Evolutionary conservation across 2,329 filamentous ascomycete species (phyloP).

Genomic region (Verticillium alfalfae): DNA sequence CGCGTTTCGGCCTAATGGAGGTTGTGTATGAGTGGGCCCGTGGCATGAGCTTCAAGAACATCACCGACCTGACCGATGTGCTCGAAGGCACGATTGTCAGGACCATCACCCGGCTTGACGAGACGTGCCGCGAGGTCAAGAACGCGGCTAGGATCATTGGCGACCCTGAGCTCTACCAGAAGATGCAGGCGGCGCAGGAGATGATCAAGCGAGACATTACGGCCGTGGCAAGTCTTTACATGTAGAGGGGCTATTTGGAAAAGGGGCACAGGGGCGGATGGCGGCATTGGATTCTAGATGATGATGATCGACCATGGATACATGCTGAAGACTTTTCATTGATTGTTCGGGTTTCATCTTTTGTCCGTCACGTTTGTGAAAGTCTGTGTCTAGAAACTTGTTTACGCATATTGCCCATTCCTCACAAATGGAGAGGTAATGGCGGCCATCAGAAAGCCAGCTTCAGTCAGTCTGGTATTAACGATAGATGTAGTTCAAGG

Average conservation of each 20-base stretch:
- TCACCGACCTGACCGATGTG: slow-evolving; percentile 92
- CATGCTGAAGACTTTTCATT: neutral
- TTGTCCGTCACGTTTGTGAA: no score
- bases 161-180: slow-evolving; percentile 85
- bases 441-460: neutral
- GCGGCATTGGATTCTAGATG: no score
- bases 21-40: slow-evolving; percentile 98
- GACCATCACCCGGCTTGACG: slow-evolving; percentile 88
- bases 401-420: neutral
- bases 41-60: slow-evolving; percentile 97
- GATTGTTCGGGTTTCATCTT: no score
- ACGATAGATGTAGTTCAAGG: neutral
- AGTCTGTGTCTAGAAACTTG: no score
- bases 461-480: neutral
- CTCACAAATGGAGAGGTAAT: neutral
- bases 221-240: slow-evolving; percentile 81
- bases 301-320: no score
- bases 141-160: slow-evolving; percentile 94
- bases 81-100: slow-evolving; percentile 96
- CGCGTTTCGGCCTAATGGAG: slow-evolving; percentile 90
- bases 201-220: slow-evolving; percentile 96
- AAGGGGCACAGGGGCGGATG: no score
- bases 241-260: slow-evolving; percentile 43
- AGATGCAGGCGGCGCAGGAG: slow-evolving; percentile 97
- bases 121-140: slow-evolving; percentile 95